Evolutionary conservation across 148 eudicot species (phyloP), one percentile per base, ranked within the genome.

Genomic region (Spergularia marina): DNA sequence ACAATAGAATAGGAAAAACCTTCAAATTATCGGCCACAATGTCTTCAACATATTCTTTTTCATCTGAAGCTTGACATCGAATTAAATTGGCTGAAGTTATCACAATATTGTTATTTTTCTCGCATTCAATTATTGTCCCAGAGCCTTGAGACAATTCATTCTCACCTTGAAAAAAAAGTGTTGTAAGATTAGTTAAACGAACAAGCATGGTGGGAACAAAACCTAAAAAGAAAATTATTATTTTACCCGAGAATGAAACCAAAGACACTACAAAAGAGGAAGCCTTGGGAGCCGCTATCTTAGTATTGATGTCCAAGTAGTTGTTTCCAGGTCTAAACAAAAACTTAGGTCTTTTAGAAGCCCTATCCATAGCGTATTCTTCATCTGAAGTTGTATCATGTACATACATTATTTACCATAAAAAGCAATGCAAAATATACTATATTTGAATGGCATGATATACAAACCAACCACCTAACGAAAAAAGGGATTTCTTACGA

Each of bases 271-370:
- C 51, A 16, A 44, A 53, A 7, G 74, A 51, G 8, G 74, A 54
- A 55, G 14, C 74, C 44, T 18, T 71, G 13, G 55, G 49, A 8
- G 74, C 74, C 10, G 62, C 63, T 34, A 36, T 15, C 74, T 71
- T 71, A 30, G 74, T 39, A 16, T 56, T 56, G 17, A 55, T 7
- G 9, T 36, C 73, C 40, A 70, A 36, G 2, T 53, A 0, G 2
- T 51, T 7, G 20, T 68, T 21, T 21, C 10, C 4, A 23, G 64
- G 64, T 10, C 9, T 10, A 12, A 2, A 0, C 16, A 6, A 39
- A 41, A 65, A 65, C 69, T 2, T 41, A 51, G 12, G 52, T 40
- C 69, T 30, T 30, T 30, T 30, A 30, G 36, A 30, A 30, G 36
- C 36, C 36, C 36, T 30, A 30, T 2, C 36, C 36, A 30, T 30